Evolutionary conservation across 768 basidiomycete species (phyloP).

Genomic region (Russula emetica): DNA sequence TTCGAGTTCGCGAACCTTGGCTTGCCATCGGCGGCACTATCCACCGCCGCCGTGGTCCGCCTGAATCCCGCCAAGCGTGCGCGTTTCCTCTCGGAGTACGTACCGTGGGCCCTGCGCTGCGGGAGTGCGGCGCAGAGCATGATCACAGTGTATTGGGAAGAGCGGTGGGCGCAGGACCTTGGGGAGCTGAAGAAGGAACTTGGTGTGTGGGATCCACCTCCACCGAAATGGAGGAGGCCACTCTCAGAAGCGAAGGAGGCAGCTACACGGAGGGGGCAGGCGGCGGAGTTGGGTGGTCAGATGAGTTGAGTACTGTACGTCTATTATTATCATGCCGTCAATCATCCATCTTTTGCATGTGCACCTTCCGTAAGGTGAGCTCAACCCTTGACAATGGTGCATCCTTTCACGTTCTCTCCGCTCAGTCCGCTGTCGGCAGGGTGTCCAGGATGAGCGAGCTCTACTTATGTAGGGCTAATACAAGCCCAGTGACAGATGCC

Average conservation of each 20-base stretch:
- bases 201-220: conserved; percentile 80
- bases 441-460: neutral
- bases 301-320: conserved; percentile 20
- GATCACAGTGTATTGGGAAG: conserved; percentile 94
- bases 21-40: conserved; percentile 81
- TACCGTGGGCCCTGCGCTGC: conserved; percentile 88
- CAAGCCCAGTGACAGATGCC: neutral
- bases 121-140: conserved; percentile 71
- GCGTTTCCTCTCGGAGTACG: conserved; percentile 67
- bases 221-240: conserved; percentile 63
- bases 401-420: conserved; percentile 9
- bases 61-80: conserved; percentile 45
- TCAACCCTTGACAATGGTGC: conserved; percentile 8
- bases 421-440: neutral
- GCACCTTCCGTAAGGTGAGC: conserved; percentile 12
- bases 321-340: conserved; percentile 12
- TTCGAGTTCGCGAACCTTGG: conserved; percentile 93
- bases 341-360: conserved; percentile 15
- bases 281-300: conserved; percentile 4
- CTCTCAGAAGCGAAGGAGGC: conserved; percentile 58
- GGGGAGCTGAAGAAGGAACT: conserved; percentile 81
- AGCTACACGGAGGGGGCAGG: conserved; percentile 31
- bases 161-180: conserved; percentile 82
- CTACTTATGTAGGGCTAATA: neutral
- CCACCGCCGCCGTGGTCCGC: conserved; percentile 74